phyloP scores from a whole-genome alignment of 192 early-diverging fungal genomes.

The Endogone sp. region DNA sequence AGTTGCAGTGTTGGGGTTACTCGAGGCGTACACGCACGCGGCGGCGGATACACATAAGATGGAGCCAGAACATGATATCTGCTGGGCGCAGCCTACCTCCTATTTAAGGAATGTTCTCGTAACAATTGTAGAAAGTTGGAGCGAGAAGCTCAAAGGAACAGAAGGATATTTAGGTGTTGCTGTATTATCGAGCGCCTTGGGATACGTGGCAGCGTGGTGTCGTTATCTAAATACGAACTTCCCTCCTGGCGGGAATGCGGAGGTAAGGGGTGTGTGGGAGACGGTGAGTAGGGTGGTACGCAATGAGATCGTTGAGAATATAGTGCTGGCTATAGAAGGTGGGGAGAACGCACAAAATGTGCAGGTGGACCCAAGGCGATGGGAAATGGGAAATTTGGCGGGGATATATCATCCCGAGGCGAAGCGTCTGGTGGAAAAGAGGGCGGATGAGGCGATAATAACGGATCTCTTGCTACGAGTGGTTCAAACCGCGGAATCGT shows the following conservation, averaged over 20 bases:
- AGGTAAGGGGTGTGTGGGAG: too few relatives aligned
- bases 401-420: background rate
- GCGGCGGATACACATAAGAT: slow-evolving; percentile 43
- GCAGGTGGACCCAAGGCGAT: background rate
- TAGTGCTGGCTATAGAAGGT: too few relatives aligned
- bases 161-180: too few relatives aligned
- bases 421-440: background rate
- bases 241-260: too few relatives aligned
- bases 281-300: too few relatives aligned
- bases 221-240: too few relatives aligned
- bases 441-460: background rate
- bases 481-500: background rate
- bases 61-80: slow-evolving; percentile 39
- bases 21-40: slow-evolving; percentile 29
- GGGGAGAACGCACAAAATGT: background rate
- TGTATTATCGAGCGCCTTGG: too few relatives aligned
- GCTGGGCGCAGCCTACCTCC: slow-evolving; percentile 40
- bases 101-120: slow-evolving; percentile 20
- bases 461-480: background rate
- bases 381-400: background rate
- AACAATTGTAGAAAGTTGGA: too few relatives aligned
- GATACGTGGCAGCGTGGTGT: too few relatives aligned
- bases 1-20: slow-evolving; percentile 20
- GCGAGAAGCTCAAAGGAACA: too few relatives aligned
- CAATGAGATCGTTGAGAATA: too few relatives aligned